Percentiles rank a stretch among this genome's conserved stretches.
Evolutionary conservation across 768 basidiomycete species (phyloP).

Genomic region (Pilatotrama ljubarskyi): DNA sequence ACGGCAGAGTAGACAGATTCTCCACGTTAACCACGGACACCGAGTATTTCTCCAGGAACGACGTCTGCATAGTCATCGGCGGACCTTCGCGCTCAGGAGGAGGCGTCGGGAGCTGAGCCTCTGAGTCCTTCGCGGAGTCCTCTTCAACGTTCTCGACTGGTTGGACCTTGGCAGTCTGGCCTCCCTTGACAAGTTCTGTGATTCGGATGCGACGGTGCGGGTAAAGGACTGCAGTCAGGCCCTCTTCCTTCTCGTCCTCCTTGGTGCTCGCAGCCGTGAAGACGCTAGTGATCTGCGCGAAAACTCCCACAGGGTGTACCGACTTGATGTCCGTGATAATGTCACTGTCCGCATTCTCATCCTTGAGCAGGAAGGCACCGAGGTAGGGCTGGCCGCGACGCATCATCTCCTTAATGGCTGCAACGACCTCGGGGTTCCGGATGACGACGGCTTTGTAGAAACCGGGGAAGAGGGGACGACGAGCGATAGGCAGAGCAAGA

Average conservation of each 20-base stretch:
- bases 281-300: conserved; percentile 94
- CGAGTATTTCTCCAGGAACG: conserved; percentile 77
- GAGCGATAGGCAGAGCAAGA: conserved; percentile 91
- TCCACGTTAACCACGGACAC: conserved; percentile 89
- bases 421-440: conserved; percentile 85
- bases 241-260: conserved; percentile 80
- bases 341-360: conserved; percentile 90
- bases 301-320: conserved; percentile 92
- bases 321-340: conserved; percentile 85
- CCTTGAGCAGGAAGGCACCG: conserved; percentile 94
- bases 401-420: conserved; percentile 95
- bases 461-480: conserved; percentile 93
- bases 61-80: conserved; percentile 71
- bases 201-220: conserved; percentile 90
- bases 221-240: conserved; percentile 92
- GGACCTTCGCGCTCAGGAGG: conserved; percentile 28
- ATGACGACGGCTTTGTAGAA: conserved; percentile 99
- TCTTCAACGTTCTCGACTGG: conserved; percentile 29
- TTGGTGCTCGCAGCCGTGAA: conserved; percentile 63
- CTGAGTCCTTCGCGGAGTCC: conserved; percentile 40
- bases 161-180: conserved; percentile 35
- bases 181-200: conserved; percentile 75
- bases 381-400: conserved; percentile 96
- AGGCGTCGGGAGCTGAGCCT: conserved; percentile 41
- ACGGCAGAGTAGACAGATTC: conserved; percentile 79